Percentiles rank a stretch among this genome's conserved stretches.
phyloP scores from a whole-genome alignment of 495 filamentous ascomycete genomes.

The Lasiosphaeriaceae sp. region DNA sequence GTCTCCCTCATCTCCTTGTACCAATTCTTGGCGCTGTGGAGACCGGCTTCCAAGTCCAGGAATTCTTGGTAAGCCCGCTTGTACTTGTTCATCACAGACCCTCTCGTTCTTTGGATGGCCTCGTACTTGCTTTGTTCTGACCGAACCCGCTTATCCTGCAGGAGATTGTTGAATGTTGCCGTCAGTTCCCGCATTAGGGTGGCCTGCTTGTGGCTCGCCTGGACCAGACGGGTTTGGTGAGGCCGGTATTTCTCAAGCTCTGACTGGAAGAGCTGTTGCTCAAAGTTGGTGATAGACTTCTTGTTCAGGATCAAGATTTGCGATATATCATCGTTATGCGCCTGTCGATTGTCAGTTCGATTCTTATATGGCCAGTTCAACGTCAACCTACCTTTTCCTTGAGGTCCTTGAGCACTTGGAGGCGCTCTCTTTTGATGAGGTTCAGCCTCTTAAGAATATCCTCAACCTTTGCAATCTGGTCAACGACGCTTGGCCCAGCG shows the following conservation, averaged over 20 bases:
- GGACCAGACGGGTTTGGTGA: constrained; percentile 84
- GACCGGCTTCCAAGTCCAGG: constrained; percentile 80
- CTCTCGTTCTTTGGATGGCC: constrained; percentile 74
- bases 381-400: constrained; percentile 78
- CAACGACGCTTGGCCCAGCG: constrained; percentile 69
- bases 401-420: constrained; percentile 89
- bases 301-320: constrained; percentile 97
- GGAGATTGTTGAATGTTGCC: constrained; percentile 75
- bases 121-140: constrained; percentile 95
- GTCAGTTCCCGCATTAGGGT: constrained; percentile 94
- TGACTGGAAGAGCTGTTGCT: constrained; percentile 83
- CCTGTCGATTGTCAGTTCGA: constrained; percentile 49
- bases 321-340: constrained; percentile 94
- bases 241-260: constrained; percentile 96
- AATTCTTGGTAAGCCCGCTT: constrained; percentile 91
- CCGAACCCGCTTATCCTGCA: constrained; percentile 92
- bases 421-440: constrained; percentile 82
- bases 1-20: constrained; percentile 95
- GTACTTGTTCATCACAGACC: constrained; percentile 78
- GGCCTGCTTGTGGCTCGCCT: constrained; percentile 90
- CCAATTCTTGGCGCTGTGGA: constrained; percentile 83
- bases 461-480: constrained; percentile 87
- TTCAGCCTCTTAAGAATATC: constrained; percentile 88
- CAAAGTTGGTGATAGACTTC: constrained; percentile 84
- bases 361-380: not conserved